These are phyloP conservation scores for Cadophora sp. DNA, from an alignment of 2,329 filamentous ascomycete species.

Conservation along the genomic window DNA sequence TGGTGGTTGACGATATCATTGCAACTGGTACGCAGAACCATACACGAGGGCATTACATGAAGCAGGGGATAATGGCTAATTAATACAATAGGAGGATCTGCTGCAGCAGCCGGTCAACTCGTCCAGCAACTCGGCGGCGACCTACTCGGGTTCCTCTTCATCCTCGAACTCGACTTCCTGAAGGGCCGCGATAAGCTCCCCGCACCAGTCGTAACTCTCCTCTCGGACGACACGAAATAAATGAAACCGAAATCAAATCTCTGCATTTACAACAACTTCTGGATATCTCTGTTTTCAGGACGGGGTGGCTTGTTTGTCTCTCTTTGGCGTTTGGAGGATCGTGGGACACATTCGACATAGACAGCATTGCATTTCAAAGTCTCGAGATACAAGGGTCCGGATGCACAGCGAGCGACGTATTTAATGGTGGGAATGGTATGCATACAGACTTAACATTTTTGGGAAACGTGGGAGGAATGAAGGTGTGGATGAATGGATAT, in stretches of 20 bases:
- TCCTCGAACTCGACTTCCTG: constrained; percentile 93
- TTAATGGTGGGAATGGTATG: constrained; percentile 2
- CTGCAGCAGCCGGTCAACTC: constrained; percentile 84
- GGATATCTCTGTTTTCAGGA: not conserved
- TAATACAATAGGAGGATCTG: constrained; percentile 78
- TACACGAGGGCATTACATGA: too few species aligned
- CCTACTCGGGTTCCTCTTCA: constrained; percentile 91
- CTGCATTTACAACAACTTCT: not conserved
- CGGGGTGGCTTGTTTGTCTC: not conserved
- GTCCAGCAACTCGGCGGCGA: constrained; percentile 85
- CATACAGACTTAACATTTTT: not conserved
- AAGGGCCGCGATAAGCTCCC: constrained; percentile 90
- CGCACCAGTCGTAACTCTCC: constrained; percentile 81
- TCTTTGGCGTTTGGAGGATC: constrained; percentile 9
- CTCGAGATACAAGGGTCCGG: not conserved
- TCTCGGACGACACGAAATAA: constrained; percentile 62
- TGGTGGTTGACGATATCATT: constrained; percentile 98
- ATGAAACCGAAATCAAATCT: not conserved
- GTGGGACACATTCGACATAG: not conserved
- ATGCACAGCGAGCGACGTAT: not conserved
- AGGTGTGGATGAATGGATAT: not conserved
- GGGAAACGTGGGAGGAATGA: not conserved
- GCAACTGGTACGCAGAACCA: constrained; percentile 76
- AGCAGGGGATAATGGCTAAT: constrained; percentile 19
- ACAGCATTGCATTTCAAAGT: constrained; percentile 7